A percentile compares a stretch with the other conserved stretches of the same genome.
Evolutionary conservation across 2,329 filamentous ascomycete genomes (phyloP).

Genomic region (Cadophora sp.): DNA sequence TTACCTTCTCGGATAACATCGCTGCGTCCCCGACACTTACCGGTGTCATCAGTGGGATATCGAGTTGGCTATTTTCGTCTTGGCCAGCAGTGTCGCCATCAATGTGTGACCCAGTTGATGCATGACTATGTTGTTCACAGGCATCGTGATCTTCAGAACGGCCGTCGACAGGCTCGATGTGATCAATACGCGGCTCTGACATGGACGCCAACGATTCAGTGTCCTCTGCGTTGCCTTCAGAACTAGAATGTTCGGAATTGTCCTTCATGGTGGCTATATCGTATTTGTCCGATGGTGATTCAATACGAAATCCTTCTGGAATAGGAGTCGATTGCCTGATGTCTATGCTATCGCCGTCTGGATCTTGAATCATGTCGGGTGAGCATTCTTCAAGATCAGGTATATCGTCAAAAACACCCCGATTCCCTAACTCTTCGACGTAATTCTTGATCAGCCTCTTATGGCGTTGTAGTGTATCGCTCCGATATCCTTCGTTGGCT

Average conservation of each 20-base stretch:
- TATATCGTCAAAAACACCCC: slow-evolving; percentile 28
- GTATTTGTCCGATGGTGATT: neutral
- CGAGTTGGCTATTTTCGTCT: neutral
- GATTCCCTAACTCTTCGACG: slow-evolving; percentile 30
- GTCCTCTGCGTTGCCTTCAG: neutral
- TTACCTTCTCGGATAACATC: neutral
- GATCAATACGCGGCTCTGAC: neutral
- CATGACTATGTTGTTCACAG: neutral
- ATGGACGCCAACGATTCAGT: neutral
- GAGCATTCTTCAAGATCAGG: neutral
- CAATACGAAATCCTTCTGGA: neutral
- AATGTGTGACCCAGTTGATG: neutral
- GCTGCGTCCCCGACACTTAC: neutral
- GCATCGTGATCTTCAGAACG: neutral
- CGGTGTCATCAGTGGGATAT: neutral
- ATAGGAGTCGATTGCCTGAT: neutral
- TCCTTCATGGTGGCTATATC: neutral
- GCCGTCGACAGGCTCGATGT: neutral
- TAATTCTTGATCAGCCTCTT: slow-evolving; percentile 48
- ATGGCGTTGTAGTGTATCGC: slow-evolving; percentile 57
- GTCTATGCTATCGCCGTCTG: neutral
- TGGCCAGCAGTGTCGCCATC: neutral
- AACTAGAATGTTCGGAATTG: neutral
- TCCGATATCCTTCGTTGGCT: slow-evolving; percentile 60
- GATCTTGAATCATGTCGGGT: neutral